Evolutionary conservation across 2,329 filamentous ascomycete genomes (phyloP).

Genomic region (Colletotrichum gloeosporioides): DNA sequence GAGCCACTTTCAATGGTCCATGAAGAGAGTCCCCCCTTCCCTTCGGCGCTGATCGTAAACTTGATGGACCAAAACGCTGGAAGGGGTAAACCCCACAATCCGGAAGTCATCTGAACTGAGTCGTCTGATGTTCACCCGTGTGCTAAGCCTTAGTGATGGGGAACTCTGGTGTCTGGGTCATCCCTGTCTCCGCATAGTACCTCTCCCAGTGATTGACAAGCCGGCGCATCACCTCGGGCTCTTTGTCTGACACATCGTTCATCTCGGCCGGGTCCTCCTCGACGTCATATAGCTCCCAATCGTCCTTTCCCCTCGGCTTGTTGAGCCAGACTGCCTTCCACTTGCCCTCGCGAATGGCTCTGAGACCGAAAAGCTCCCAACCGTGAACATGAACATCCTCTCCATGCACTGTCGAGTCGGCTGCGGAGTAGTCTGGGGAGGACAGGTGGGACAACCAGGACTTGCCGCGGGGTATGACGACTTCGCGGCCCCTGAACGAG

Average conservation of each 20-base stretch:
- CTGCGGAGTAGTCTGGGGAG: constrained; percentile 25
- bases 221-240: neutral
- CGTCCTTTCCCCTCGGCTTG: constrained; percentile 50
- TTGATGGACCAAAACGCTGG: neutral
- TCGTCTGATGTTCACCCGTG: neutral
- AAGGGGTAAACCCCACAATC: neutral
- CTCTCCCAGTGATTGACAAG: constrained; percentile 1
- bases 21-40: neutral
- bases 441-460: constrained; percentile 47
- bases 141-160: neutral
- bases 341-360: constrained; percentile 57
- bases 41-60: neutral
- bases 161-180: neutral
- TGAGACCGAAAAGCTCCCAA: constrained; percentile 60
- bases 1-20: neutral
- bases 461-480: constrained; percentile 56
- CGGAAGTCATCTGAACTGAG: neutral
- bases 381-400: constrained; percentile 55
- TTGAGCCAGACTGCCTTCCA: constrained; percentile 66
- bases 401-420: constrained; percentile 43
- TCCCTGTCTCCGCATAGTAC: neutral
- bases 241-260: neutral
- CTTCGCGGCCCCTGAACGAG: constrained; percentile 47
- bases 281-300: constrained; percentile 64
- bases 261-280: constrained; percentile 44